Percentiles rank a stretch among this genome's conserved stretches.
Conservation (phyloP, 768 basidiomycete species). For the Xanthoconium purpureum region DNA sequence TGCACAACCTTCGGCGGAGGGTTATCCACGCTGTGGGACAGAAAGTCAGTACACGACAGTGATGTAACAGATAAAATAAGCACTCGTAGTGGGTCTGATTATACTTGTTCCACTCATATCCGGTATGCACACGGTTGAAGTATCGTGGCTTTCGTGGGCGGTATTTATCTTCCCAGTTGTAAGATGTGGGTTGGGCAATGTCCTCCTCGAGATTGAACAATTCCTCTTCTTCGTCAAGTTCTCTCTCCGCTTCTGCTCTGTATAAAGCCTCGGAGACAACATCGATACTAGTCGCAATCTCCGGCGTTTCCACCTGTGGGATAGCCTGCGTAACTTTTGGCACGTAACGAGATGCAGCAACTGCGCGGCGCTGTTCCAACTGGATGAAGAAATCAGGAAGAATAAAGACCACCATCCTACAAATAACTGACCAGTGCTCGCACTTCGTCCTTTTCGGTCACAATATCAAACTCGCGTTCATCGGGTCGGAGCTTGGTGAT, state of each 20-base stretch:
- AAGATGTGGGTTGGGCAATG: constrained; percentile 75
- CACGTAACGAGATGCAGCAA: constrained; percentile 86
- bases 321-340: constrained; percentile 65
- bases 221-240: constrained; percentile 95
- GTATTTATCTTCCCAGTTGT: constrained; percentile 99
- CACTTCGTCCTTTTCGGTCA: constrained; percentile 64
- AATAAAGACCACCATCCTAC: not conserved
- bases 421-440: constrained; percentile 53
- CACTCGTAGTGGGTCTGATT: constrained; percentile 99
- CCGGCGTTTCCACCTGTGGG: constrained; percentile 55
- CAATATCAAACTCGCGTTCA: constrained; percentile 77
- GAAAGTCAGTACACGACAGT: constrained; percentile 12
- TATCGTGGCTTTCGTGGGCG: constrained; percentile 95
- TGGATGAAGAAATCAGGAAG: constrained; percentile 7
- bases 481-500: constrained; percentile 68
- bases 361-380: constrained; percentile 76
- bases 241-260: constrained; percentile 86
- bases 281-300: constrained; percentile 62
- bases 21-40: constrained; percentile 76
- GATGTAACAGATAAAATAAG: constrained; percentile 1
- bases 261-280: constrained; percentile 89
- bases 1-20: constrained; percentile 99
- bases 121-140: constrained; percentile 98
- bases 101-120: constrained; percentile 99
- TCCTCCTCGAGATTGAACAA: constrained; percentile 92